phyloP scores from a whole-genome alignment of 2,329 filamentous ascomycete genomes.

The Nemania diffusa region DNA sequence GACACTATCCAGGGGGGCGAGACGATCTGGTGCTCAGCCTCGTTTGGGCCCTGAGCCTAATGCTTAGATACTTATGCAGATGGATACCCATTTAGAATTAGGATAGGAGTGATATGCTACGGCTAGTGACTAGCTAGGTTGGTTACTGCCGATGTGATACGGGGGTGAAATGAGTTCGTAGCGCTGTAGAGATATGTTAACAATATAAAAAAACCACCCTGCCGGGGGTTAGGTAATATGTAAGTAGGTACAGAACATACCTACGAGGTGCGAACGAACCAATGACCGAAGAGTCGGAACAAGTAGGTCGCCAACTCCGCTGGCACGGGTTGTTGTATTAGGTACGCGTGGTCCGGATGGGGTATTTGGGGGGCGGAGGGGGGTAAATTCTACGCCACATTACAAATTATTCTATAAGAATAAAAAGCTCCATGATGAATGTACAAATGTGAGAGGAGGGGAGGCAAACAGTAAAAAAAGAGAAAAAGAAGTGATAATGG shows the following conservation, averaged over 20 bases:
- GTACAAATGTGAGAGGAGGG: not conserved
- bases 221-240: no score
- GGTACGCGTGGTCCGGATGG: conserved; percentile 4
- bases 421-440: not conserved
- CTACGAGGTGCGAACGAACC: conserved; percentile 13
- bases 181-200: not conserved
- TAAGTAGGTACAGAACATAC: no score
- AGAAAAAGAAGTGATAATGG: no score
- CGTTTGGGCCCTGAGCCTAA: not conserved
- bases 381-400: not conserved
- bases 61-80: not conserved
- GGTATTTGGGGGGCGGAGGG: not conserved
- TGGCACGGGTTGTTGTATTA: conserved; percentile 7
- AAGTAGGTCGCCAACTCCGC: conserved; percentile 21
- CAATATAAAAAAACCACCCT: not conserved
- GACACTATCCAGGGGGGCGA: not conserved
- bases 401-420: conserved; percentile 5
- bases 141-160: not conserved
- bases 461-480: not conserved
- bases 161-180: not conserved
- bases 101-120: not conserved
- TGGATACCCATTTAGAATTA: not conserved
- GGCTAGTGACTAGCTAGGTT: not conserved
- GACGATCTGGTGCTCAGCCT: not conserved
- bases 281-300: conserved; percentile 31